Percentiles rank a stretch among this genome's conserved stretches.
Evolutionary conservation across 2,329 filamentous ascomycete species (phyloP).

Genomic region (Fusarium camptoceras): DNA sequence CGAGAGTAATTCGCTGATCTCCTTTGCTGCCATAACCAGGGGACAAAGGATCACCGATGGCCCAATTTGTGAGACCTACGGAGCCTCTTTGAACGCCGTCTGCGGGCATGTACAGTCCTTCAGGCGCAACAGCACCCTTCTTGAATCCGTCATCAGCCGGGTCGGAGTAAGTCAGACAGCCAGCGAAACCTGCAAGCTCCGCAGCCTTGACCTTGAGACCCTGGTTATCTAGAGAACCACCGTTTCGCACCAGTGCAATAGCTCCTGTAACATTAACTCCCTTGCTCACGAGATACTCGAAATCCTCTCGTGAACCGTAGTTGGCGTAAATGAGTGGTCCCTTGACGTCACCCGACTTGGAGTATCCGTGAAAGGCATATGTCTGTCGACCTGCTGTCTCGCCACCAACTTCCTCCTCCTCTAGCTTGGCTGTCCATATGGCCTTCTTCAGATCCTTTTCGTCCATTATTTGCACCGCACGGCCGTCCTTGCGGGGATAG

Average conservation of each 20-base stretch:
- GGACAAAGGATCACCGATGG: conserved; percentile 91
- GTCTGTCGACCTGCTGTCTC: conserved; percentile 75
- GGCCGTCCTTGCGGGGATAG: conserved; percentile 82
- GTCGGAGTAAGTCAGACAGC: conserved; percentile 93
- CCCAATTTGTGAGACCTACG: conserved; percentile 83
- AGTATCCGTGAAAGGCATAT: conserved; percentile 87
- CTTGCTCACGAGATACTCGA: conserved; percentile 75
- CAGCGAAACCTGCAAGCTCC: conserved; percentile 84
- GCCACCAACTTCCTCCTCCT: conserved; percentile 79
- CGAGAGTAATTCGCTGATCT: conserved; percentile 72
- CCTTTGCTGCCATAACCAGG: conserved; percentile 84
- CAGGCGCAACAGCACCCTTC: conserved; percentile 77
- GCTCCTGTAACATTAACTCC: conserved; percentile 81
- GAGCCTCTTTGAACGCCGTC: conserved; percentile 86
- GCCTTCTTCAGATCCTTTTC: conserved; percentile 67
- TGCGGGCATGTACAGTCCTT: conserved; percentile 82
- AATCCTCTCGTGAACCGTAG: conserved; percentile 88
- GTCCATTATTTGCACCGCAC: conserved; percentile 83
- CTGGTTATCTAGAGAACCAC: conserved; percentile 77
- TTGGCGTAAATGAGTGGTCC: conserved; percentile 93
- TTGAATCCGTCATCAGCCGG: conserved; percentile 85
- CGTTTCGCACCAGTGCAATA: conserved; percentile 85
- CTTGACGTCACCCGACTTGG: conserved; percentile 84
- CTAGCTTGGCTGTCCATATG: conserved; percentile 82
- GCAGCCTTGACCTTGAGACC: conserved; percentile 91